Conservation (phyloP, 1,284 basidiomycete genomes). For the Boletus mariae region DNA sequence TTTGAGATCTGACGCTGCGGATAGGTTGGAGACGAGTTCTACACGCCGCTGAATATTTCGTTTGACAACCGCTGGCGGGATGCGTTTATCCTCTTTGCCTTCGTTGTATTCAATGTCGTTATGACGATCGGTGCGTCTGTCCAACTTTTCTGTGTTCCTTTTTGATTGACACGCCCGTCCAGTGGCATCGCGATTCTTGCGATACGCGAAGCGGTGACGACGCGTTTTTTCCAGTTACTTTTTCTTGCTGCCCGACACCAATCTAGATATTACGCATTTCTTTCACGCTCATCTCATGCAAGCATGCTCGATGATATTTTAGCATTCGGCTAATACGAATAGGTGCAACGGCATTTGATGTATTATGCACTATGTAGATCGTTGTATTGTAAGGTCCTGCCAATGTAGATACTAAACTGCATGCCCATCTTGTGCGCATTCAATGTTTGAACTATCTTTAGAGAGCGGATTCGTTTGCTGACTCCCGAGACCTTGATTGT, state of each 20-base stretch:
- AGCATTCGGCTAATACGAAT: background rate
- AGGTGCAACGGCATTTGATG: background rate
- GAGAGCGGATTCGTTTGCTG: too few species aligned
- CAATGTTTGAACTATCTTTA: too few species aligned
- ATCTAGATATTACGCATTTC: background rate
- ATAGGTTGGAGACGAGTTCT: slow-evolving; percentile 68
- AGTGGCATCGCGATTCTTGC: slow-evolving; percentile 73
- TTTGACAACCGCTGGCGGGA: slow-evolving; percentile 72
- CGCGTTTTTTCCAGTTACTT: background rate
- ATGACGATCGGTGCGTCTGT: slow-evolving; percentile 57
- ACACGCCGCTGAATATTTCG: slow-evolving; percentile 62
- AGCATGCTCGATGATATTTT: background rate
- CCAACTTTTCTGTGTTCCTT: accelerated
- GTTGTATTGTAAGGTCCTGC: background rate
- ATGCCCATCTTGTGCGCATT: too few species aligned
- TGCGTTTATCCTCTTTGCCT: slow-evolving; percentile 67
- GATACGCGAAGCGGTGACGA: slow-evolving; percentile 59
- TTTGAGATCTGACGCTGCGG: background rate
- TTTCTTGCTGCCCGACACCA: background rate
- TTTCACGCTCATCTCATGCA: background rate
- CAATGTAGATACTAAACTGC: background rate
- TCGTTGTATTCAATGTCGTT: slow-evolving; percentile 69
- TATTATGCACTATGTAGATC: background rate
- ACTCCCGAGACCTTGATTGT: too few species aligned
- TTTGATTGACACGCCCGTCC: slow-evolving; percentile 3